Conservation (phyloP, 768 basidiomycete genomes). For the Favolaschia claudopus region DNA sequence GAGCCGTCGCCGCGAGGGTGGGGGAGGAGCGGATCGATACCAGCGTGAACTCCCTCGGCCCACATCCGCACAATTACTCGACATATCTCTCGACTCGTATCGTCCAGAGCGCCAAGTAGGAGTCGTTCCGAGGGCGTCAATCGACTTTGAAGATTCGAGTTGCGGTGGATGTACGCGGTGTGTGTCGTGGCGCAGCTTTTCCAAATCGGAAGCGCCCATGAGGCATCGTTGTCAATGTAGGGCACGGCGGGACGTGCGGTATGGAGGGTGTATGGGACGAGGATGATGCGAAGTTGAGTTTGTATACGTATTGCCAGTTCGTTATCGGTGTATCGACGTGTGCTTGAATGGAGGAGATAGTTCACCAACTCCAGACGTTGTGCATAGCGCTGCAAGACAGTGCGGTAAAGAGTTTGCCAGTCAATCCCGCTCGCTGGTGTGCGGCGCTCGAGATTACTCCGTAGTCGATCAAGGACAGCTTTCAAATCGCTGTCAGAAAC, state of each 20-base stretch:
- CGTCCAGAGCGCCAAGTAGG: constrained; percentile 1
- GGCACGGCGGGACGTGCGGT: constrained; percentile 2
- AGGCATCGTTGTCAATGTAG: no score
- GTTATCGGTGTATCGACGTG: not conserved
- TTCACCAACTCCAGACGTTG: constrained; percentile 38
- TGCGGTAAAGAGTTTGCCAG: constrained; percentile 40
- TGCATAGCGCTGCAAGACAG: constrained; percentile 40
- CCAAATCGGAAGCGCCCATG: constrained; percentile 12
- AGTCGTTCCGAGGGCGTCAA: constrained; percentile 4
- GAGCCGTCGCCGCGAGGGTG: not conserved
- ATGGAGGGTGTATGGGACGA: constrained; percentile 13
- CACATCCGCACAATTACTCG: constrained; percentile 13
- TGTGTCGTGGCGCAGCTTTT: constrained; percentile 7
- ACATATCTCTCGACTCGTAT: constrained; percentile 21
- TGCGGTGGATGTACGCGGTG: constrained; percentile 1
- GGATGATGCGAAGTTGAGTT: constrained; percentile 21
- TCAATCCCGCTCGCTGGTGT: constrained; percentile 37
- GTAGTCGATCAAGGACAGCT: constrained; percentile 13
- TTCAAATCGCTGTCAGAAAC: constrained; percentile 34
- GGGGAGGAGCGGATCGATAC: constrained; percentile 5
- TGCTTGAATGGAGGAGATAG: constrained; percentile 27
- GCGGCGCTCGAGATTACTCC: not conserved
- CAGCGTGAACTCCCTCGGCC: constrained; percentile 1
- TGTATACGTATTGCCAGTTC: not conserved
- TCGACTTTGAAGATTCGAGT: not conserved